Evolutionary conservation across 257 asterid genomes (phyloP), one percentile per base, ranked within the genome.

Genomic region (Fraxinus americana): DNA sequence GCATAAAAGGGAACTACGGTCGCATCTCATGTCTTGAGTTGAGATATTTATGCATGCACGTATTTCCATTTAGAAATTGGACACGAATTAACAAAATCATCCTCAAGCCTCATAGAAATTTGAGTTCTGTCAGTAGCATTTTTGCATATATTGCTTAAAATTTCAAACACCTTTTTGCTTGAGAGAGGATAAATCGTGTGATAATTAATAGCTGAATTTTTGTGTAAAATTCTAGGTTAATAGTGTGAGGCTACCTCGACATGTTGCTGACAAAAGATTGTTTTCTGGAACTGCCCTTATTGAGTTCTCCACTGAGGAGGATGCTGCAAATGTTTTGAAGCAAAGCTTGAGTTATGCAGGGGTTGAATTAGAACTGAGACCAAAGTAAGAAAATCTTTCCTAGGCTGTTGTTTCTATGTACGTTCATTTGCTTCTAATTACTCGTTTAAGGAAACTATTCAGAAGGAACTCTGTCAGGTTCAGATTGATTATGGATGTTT

Each of bases 181-280:
- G 39, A 59, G 32, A 14, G 27, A 12, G 27, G 14, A 4, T 45
- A 8, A 45, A 75, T 39, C 11, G 16, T 71, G 67, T 74, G 45
- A 25, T 54, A 32, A 34, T 30, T 66, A 21, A 61, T 78, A 17
- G 59, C 45, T 54, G 32, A 27, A 4, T 35, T n/a, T 74, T 59
- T 76, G 25, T 66, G 77, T 74, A 38, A 65, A 70, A 17, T 79
- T 59, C 82, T 71, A 96, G 99, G 99, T 96, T 78, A 96, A 90
- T 78, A 96, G 99, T 82, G 99, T 96, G 89, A 89, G 99, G 91
- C 86, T 93, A 63, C 99, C 97, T 61, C 98, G 96, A 10, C 99
- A 92, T 87, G 97, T 89, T 82, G 92, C 96, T 74, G 97, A 93
- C 82, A 96, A 85, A 74, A 91, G 90, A 85, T 67, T 89, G 85